Base-by-base conservation (phyloP, 2,329 filamentous ascomycete species). In the Botryotinia convoluta region DNA sequence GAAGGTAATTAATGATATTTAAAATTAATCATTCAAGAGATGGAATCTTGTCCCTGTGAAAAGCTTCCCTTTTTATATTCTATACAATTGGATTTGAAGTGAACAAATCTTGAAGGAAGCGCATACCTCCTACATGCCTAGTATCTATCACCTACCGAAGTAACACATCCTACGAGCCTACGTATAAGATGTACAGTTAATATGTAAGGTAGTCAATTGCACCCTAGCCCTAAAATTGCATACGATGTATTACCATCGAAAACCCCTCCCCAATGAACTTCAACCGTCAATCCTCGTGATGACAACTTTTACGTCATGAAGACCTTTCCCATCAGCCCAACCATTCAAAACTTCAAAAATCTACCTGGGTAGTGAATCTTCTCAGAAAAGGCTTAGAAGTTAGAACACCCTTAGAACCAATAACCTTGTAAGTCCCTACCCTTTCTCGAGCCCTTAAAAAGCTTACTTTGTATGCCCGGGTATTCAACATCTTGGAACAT, bases 291-390 rank as follows among this genome's bases (percentile, higher is more conserved):
- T 16, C 63, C 63, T 67, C 35, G 63, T 67, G 63, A 67, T 48
- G 16, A n/a, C 22, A 51, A n/a, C 22, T 67, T 67, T 67, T 51
- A 67, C 63, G 63, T 67, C 63, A 67, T 12, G 32, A 20, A 45
- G 44, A 37, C 44, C 32, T 51, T 54, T 37, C 7, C 22, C 4
- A 22, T 26, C 14, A 51, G 29, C 44, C 63, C 29, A 67, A 67
- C 7, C 44, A 18, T 26, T n/a, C 44, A 35, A 51, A 67, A 9
- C 6, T 44, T 26, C 60, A 8, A 44, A 62, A 63, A 51, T 67
- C 10, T n/a, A 29, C 51, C 14, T 54, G 51, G 26, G n/a, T 51
- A 26, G 22, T 37, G 20, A 67, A 37, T 65, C 44, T 65, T 37
- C 32, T 35, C 44, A 16, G 22, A 44, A 65, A 37, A 37, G 44